A percentile compares a stretch with the other conserved stretches of the same genome.
Evolutionary conservation across 768 basidiomycete genomes (phyloP).

Genomic region (Suillus fuscotomentosus): DNA sequence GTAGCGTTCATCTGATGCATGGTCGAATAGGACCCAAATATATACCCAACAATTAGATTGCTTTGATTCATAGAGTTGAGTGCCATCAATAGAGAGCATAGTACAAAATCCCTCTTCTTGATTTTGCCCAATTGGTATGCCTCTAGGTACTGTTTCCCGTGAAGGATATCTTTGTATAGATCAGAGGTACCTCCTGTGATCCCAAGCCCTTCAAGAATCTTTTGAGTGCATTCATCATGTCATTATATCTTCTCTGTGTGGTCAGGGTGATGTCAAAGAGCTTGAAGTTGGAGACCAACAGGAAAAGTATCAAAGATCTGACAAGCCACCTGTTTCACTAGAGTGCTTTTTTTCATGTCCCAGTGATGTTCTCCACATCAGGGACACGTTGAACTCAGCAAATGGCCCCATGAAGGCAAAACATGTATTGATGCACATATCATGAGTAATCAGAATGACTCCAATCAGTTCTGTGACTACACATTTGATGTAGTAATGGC

Average conservation of each 20-base stretch:
- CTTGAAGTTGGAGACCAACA: background rate
- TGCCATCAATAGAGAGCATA: background rate
- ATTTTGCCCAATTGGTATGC: background rate
- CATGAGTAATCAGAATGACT: too few relatives aligned
- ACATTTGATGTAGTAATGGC: too few relatives aligned
- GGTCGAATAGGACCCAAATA: background rate
- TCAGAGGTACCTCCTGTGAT: background rate
- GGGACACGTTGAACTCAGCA: background rate
- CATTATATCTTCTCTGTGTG: background rate
- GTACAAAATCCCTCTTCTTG: background rate
- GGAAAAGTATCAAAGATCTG: background rate
- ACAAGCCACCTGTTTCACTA: background rate
- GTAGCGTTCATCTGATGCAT: background rate
- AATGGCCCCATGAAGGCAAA: too few relatives aligned
- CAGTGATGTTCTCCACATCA: background rate
- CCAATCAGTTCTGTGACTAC: too few relatives aligned
- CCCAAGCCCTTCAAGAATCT: background rate
- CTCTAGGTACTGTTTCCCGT: background rate
- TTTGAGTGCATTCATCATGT: background rate
- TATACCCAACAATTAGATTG: background rate
- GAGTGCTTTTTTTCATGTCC: background rate
- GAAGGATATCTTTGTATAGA: background rate
- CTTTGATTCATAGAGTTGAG: background rate
- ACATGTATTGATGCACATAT: too few relatives aligned
- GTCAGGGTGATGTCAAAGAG: background rate